A percentile compares a stretch with the other conserved stretches of the same genome.
Conservation (phyloP, 1,284 basidiomycete species). For the Rhodotorula sp. region DNA sequence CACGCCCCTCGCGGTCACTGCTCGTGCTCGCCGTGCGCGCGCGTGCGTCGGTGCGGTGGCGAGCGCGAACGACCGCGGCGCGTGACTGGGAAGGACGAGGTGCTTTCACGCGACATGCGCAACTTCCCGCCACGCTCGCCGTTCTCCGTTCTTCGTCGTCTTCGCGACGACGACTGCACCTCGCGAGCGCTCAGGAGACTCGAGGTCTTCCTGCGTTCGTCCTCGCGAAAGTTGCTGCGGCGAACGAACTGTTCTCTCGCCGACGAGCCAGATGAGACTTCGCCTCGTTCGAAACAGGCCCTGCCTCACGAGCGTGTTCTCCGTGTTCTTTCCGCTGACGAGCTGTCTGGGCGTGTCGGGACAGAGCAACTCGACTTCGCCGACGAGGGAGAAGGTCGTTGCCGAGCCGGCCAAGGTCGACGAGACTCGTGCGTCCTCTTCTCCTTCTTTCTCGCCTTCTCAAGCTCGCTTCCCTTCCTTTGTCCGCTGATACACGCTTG, state of each 20-base stretch:
- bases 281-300: neutral
- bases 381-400: conserved; percentile 3
- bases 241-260: neutral
- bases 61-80: neutral
- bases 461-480: neutral
- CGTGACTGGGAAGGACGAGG: neutral
- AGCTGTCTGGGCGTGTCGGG: neutral
- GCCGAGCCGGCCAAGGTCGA: conserved; percentile 10
- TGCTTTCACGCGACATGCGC: neutral
- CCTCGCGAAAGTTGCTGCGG: too few relatives aligned
- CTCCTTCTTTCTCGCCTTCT: neutral
- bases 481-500: neutral
- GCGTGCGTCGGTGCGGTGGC: neutral
- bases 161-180: too few relatives aligned
- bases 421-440: conserved; percentile 8
- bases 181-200: too few relatives aligned
- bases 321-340: neutral
- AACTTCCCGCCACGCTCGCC: too few relatives aligned
- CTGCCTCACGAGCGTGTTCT: neutral
- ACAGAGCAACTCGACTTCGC: conserved; percentile 20
- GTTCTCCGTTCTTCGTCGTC: too few relatives aligned
- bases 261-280: neutral
- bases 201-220: too few relatives aligned
- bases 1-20: neutral
- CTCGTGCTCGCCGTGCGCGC: neutral